These are phyloP conservation scores for Colletotrichum sp. DNA, from an alignment of 2,329 filamentous ascomycete genomes.

Conservation along the genomic window DNA sequence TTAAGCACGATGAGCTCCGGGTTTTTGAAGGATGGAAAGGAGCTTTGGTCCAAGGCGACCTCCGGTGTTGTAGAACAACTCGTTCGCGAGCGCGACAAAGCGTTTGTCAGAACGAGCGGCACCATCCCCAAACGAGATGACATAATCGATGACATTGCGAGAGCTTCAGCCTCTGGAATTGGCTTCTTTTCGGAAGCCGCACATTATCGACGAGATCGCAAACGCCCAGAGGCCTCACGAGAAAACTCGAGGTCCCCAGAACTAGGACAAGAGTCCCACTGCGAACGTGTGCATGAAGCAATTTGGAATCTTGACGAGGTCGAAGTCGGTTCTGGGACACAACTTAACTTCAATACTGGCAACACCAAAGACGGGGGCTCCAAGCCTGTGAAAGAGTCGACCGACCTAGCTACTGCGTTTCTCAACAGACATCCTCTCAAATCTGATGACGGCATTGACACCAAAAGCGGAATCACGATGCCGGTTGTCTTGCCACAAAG, in stretches of 20 bases:
- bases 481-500: conserved; percentile 59
- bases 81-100: background rate
- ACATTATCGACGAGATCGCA: conserved; percentile 24
- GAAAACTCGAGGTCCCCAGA: background rate
- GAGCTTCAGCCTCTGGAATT: conserved; percentile 20
- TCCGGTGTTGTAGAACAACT: background rate
- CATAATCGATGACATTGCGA: conserved; percentile 15
- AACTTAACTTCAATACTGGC: background rate
- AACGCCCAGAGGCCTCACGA: background rate
- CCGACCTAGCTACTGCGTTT: background rate
- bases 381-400: background rate
- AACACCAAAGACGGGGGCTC: background rate
- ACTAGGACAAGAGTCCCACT: background rate
- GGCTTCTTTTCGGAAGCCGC: conserved; percentile 23
- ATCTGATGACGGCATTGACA: accelerated
- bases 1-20: background rate
- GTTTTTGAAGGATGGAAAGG: background rate
- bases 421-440: background rate
- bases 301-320: background rate
- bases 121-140: background rate
- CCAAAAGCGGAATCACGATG: conserved; percentile 32
- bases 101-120: background rate
- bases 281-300: background rate
- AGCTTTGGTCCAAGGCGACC: background rate
- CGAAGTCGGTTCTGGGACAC: background rate